Evolutionary conservation across 23 red algal genomes (phyloP).

Genomic region (Cyanidiococcus yangmingshanensis): DNA sequence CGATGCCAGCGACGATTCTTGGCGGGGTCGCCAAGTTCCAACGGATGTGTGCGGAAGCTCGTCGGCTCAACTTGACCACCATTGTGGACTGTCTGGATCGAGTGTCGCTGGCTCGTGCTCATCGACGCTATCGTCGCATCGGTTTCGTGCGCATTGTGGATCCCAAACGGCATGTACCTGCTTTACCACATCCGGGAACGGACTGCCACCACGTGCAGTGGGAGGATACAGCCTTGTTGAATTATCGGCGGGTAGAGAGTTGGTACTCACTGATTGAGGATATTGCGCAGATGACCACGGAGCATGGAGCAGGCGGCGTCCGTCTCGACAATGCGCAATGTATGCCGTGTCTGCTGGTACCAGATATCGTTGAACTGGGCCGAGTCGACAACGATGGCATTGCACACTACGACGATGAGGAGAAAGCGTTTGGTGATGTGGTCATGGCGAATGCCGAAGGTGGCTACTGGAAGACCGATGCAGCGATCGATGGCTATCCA

Average conservation of each 20-base stretch:
- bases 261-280: conserved; percentile 84
- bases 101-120: conserved; percentile 53
- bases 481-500: conserved; percentile 71
- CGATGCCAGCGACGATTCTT: conserved; percentile 55
- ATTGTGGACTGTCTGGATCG: conserved; percentile 81
- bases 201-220: conserved; percentile 87
- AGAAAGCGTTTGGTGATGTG: conserved; percentile 62
- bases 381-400: conserved; percentile 69
- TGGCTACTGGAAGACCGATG: conserved; percentile 81
- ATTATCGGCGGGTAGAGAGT: conserved; percentile 79
- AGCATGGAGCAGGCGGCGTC: conserved; percentile 75
- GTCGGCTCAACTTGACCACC: conserved; percentile 39
- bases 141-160: conserved; percentile 60
- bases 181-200: conserved; percentile 75
- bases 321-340: conserved; percentile 96
- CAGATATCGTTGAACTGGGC: conserved; percentile 65
- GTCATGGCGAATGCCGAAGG: conserved; percentile 83
- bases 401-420: conserved; percentile 77
- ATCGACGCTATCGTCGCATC: conserved; percentile 68
- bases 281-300: conserved; percentile 44
- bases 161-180: conserved; percentile 39
- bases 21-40: conserved; percentile 62
- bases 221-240: conserved; percentile 82
- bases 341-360: conserved; percentile 58
- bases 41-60: conserved; percentile 54